Conservation (phyloP, 306 rosid genomes). For the Acmispon strigosus region DNA sequence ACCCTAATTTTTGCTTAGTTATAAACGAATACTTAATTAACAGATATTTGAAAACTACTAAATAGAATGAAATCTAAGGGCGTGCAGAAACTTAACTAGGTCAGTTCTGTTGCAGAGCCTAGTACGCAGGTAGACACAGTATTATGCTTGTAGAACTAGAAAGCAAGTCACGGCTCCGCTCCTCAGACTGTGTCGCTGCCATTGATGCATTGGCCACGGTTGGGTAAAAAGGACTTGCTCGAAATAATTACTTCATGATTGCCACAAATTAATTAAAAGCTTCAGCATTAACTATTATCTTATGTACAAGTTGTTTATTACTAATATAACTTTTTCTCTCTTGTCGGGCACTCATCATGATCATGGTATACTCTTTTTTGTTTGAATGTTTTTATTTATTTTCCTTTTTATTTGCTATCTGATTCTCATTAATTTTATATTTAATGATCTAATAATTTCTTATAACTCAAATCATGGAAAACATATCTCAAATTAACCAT, state of each 20-base stretch:
- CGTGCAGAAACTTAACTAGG: too few relatives aligned
- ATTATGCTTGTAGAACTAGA: neutral
- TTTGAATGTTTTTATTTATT: too few relatives aligned
- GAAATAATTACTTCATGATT: conserved; percentile 43
- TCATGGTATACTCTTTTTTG: conserved; percentile 12
- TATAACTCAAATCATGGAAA: too few relatives aligned
- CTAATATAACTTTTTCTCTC: neutral
- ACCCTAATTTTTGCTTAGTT: too few relatives aligned
- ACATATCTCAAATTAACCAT: too few relatives aligned
- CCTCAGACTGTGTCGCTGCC: neutral
- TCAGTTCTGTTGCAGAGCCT: too few relatives aligned
- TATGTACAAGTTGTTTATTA: neutral
- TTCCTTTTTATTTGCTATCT: too few relatives aligned
- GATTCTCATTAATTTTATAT: too few relatives aligned
- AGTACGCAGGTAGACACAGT: neutral
- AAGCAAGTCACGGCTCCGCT: neutral
- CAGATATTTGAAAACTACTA: too few relatives aligned
- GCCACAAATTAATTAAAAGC: neutral
- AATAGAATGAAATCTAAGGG: too few relatives aligned
- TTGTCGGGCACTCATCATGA: conserved; percentile 5
- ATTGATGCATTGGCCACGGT: conserved; percentile 4
- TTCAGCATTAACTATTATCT: neutral
- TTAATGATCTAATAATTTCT: too few relatives aligned
- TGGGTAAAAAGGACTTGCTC: neutral
- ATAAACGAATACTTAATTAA: too few relatives aligned